phyloP scores from a whole-genome alignment of 75 land plant species.

The Sequoia sempervirens region DNA sequence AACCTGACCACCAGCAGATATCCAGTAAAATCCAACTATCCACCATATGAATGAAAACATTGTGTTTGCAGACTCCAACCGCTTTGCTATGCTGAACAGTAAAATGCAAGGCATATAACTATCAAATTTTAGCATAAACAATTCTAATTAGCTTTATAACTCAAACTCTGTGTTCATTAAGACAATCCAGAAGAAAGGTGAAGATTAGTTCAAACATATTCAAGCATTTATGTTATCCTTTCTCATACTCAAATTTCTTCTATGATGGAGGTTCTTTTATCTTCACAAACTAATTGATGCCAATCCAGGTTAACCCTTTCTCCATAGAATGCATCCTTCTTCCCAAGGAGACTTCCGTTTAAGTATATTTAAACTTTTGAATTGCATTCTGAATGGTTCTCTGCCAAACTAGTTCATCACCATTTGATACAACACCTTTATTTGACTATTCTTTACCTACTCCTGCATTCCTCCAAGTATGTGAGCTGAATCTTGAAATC shows the following conservation, averaged over 20 bases:
- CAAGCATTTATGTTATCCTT: not conserved
- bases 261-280: not conserved
- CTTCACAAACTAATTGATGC: not conserved
- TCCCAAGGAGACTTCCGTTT: not conserved
- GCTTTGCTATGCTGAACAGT: constrained; percentile 47
- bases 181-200: not conserved
- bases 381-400: not conserved
- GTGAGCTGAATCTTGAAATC: not conserved
- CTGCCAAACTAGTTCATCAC: not conserved
- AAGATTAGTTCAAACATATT: not conserved
- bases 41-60: constrained; percentile 92
- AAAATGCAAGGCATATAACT: not conserved
- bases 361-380: not conserved
- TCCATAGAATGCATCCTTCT: not conserved
- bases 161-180: not conserved
- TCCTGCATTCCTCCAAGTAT: not conserved
- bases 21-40: constrained; percentile 84
- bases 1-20: constrained; percentile 53
- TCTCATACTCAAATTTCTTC: not conserved
- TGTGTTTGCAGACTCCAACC: constrained; percentile 81
- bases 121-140: not conserved
- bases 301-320: not conserved
- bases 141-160: not conserved
- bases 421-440: not conserved
- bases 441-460: not conserved